A percentile compares a stretch with the other conserved stretches of the same genome.
Conservation (phyloP, 164 flowering plant species). For the Chloranthus sessilifolius region DNA sequence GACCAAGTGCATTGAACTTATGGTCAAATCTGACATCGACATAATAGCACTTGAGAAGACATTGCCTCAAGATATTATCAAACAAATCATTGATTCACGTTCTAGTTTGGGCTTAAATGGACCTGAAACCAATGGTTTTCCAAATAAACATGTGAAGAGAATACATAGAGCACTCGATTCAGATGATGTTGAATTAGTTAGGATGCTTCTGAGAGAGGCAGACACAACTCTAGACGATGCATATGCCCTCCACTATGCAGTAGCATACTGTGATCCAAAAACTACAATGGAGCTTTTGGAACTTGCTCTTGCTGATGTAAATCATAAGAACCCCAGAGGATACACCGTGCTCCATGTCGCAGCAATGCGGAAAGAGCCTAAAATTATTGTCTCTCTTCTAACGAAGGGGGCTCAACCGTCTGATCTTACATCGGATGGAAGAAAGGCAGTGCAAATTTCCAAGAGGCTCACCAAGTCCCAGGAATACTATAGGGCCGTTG, state of each 20-base stretch:
- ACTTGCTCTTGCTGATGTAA: constrained; percentile 80
- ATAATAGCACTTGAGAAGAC: constrained; percentile 60
- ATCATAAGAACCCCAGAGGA: constrained; percentile 54
- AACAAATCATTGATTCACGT: constrained; percentile 50
- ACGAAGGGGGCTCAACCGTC: constrained; percentile 78
- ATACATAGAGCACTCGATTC: constrained; percentile 86
- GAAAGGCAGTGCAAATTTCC: constrained; percentile 83
- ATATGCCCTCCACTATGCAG: constrained; percentile 89
- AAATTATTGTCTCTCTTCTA: constrained; percentile 75
- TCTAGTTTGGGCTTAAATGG: constrained; percentile 29
- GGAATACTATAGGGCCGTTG: constrained; percentile 43
- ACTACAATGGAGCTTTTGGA: constrained; percentile 77
- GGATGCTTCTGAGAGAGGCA: constrained; percentile 74
- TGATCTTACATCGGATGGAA: constrained; percentile 70
- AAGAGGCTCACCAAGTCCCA: constrained; percentile 64
- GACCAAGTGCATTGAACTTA: constrained; percentile 39
- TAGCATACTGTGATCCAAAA: constrained; percentile 81
- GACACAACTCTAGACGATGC: constrained; percentile 78
- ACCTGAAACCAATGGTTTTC: constrained; percentile 33
- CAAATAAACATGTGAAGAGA: constrained; percentile 76
- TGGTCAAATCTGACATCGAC: constrained; percentile 67
- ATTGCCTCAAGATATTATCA: constrained; percentile 43
- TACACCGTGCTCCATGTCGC: constrained; percentile 83
- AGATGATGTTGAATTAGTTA: constrained; percentile 85
- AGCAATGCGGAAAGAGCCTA: constrained; percentile 82